Conservation (phyloP, 257 asterid species). For the Solanum bukasovii region DNA sequence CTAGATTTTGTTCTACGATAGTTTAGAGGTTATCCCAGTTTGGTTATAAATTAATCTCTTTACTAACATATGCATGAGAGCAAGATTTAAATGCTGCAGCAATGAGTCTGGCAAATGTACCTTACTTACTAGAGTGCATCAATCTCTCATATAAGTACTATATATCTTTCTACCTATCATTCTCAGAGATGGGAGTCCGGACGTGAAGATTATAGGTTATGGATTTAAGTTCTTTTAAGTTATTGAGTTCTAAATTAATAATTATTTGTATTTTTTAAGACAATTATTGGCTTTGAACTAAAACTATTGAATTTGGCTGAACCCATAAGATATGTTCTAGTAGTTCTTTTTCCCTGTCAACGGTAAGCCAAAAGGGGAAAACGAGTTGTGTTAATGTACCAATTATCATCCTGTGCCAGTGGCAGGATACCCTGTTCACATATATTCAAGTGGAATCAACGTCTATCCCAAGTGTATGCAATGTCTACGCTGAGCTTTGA, state of each 20-base stretch:
- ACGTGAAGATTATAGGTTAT: neutral
- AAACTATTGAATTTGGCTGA: neutral
- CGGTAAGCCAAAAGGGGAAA: neutral
- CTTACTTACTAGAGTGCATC: neutral
- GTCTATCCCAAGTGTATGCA: neutral
- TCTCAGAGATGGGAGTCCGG: neutral
- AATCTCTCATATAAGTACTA: neutral
- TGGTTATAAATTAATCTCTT: neutral
- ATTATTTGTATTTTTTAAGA: neutral
- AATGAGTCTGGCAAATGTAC: neutral
- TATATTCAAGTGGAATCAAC: neutral
- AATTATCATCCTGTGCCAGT: neutral
- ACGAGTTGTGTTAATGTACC: neutral
- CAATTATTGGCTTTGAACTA: neutral
- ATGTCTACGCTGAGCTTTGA: neutral
- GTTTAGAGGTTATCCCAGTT: neutral
- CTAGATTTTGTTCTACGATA: neutral
- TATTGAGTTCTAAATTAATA: neutral
- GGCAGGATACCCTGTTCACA: neutral
- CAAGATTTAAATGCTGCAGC: neutral
- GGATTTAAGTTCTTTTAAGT: neutral
- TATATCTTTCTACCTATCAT: neutral
- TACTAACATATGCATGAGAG: neutral
- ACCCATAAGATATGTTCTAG: neutral
- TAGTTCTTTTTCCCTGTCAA: neutral